Evolutionary conservation across 805 yeast genomes (phyloP).

Genomic region (Schwanniomyces yamadae): DNA sequence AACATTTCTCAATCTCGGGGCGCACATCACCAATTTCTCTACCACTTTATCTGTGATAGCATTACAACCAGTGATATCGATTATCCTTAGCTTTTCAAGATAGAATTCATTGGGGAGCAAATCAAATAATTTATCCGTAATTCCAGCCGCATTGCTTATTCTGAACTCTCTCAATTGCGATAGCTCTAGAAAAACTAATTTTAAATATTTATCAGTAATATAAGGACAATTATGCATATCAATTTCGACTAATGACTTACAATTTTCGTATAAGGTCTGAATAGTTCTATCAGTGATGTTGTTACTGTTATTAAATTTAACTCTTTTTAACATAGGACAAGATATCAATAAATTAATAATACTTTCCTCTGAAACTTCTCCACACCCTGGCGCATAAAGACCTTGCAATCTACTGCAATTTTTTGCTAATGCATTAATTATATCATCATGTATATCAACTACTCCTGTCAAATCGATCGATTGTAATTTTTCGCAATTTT

Average conservation of each 20-base stretch:
- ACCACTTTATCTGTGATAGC: conserved; percentile 79
- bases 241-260: conserved; percentile 82
- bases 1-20: conserved; percentile 85
- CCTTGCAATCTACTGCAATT: conserved; percentile 83
- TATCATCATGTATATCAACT: conserved; percentile 59
- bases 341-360: conserved; percentile 54
- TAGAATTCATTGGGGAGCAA: conserved; percentile 46
- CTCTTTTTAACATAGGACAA: conserved; percentile 77
- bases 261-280: conserved; percentile 58
- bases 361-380: conserved; percentile 63
- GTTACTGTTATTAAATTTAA: conserved; percentile 73
- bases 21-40: conserved; percentile 65
- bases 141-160: conserved; percentile 66
- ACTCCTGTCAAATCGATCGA: conserved; percentile 88
- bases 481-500: conserved; percentile 68
- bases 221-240: conserved; percentile 82
- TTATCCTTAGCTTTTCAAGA: conserved; percentile 68
- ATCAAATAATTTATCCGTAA: conserved; percentile 66
- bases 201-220: conserved; percentile 64
- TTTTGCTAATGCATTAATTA: conserved; percentile 63
- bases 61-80: conserved; percentile 83
- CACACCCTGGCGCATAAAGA: conserved; percentile 83
- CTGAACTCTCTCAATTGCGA: conserved; percentile 83
- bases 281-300: conserved; percentile 66
- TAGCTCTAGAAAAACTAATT: conserved; percentile 55